Conservation (phyloP, 352 stramenopile species). For the Globisporangium emineosum region DNA sequence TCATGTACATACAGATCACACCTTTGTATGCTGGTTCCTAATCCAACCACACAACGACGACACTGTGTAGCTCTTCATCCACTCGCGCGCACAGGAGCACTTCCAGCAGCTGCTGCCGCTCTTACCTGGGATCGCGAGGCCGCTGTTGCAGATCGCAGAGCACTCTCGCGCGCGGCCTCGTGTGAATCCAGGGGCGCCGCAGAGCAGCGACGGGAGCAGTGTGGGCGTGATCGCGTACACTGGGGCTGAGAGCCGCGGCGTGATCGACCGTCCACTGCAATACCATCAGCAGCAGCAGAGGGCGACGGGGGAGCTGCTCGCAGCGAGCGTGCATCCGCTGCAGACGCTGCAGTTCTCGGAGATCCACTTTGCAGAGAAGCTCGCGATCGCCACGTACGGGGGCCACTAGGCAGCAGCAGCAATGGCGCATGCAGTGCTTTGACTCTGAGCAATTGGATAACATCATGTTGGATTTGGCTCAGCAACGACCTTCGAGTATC, state of each 20-base stretch:
- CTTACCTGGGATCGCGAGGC: constrained; percentile 57
- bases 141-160: constrained; percentile 57
- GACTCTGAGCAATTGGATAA: too few relatives aligned
- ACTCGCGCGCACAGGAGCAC: constrained; percentile 60
- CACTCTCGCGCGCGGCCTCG: constrained; percentile 39
- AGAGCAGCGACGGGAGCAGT: constrained; percentile 11
- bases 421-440: background rate
- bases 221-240: constrained; percentile 63
- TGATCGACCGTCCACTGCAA: constrained; percentile 49
- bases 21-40: background rate
- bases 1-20: background rate
- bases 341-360: constrained; percentile 32
- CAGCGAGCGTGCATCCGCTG: constrained; percentile 54
- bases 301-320: constrained; percentile 21
- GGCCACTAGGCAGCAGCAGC: constrained; percentile 13
- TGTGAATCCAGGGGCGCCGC: constrained; percentile 40
- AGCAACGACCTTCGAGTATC: too few relatives aligned
- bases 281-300: constrained; percentile 30
- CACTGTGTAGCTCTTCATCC: constrained; percentile 46
- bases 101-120: constrained; percentile 74
- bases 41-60: background rate
- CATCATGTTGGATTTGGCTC: too few relatives aligned
- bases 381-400: constrained; percentile 50
- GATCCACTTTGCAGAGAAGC: constrained; percentile 70
- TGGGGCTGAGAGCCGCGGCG: constrained; percentile 36